These are phyloP conservation scores for Wickerhamomyces ciferrii DNA, from an alignment of 805 yeast genomes.

Conservation along the genomic window DNA sequence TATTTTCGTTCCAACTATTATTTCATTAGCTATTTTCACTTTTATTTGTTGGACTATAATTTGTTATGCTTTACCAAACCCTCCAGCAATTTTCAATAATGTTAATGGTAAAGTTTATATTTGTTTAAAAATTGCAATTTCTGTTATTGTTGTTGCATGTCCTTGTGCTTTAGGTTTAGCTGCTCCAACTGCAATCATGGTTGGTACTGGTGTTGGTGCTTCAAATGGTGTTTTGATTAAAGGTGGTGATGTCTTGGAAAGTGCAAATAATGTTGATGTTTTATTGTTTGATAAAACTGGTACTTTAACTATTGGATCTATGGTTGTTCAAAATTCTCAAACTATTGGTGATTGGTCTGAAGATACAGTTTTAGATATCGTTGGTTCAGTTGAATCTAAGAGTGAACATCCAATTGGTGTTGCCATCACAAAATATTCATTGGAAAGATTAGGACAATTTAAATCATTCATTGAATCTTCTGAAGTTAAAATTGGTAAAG, in stretches of 20 bases:
- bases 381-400: conserved; percentile 54
- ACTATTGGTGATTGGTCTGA: conserved; percentile 9
- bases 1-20: conserved; percentile 73
- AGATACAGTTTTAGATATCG: conserved; percentile 38
- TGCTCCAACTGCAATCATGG: conserved; percentile 99
- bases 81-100: conserved; percentile 45
- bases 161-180: conserved; percentile 98
- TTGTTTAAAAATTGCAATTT: conserved; percentile 75
- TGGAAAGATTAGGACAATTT: conserved; percentile 5
- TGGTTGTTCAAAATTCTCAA: conserved; percentile 37
- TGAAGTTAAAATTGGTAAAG: conserved; percentile 32
- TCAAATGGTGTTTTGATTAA: conserved; percentile 82
- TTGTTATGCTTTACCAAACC: conserved; percentile 26
- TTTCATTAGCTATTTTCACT: conserved; percentile 58
- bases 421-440: conserved; percentile 48
- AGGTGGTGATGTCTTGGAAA: conserved; percentile 87
- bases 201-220: conserved; percentile 97
- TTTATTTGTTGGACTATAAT: conserved; percentile 56
- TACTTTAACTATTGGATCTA: conserved; percentile 81
- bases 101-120: conserved; percentile 56
- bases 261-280: conserved; percentile 54
- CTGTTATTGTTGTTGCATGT: conserved; percentile 96
- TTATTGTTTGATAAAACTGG: conserved; percentile 95
- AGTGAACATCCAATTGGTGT: conserved; percentile 89
- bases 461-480: conserved; percentile 13